Evolutionary conservation across 2,329 filamentous ascomycete species (phyloP).

Genomic region (Claviceps pazoutovae): DNA sequence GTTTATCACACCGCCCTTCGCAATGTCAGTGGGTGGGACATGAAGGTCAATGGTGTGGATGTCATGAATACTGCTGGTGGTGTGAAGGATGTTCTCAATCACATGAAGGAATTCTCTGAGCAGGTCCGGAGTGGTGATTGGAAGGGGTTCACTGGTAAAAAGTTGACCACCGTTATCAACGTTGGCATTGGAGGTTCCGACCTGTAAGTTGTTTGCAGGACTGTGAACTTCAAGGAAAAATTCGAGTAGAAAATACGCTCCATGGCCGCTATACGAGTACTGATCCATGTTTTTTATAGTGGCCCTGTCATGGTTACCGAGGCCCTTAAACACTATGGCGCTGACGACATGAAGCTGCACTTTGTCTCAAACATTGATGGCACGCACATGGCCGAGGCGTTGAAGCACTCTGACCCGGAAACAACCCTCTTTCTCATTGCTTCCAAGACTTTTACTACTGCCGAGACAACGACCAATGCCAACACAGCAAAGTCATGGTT

Average conservation of each 20-base stretch:
- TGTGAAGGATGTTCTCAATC: slow-evolving; percentile 79
- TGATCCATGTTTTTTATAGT: slow-evolving; percentile 27
- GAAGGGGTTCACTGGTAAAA: slow-evolving; percentile 96
- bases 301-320: slow-evolving; percentile 98
- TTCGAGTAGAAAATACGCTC: not conserved
- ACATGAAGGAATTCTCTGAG: slow-evolving; percentile 98
- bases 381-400: slow-evolving; percentile 90
- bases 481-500: slow-evolving; percentile 97
- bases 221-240: not conserved
- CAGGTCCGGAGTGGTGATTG: slow-evolving; percentile 87
- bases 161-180: slow-evolving; percentile 92
- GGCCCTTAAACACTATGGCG: slow-evolving; percentile 87
- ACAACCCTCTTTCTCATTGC: slow-evolving; percentile 98
- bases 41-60: slow-evolving; percentile 79
- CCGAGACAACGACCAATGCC: slow-evolving; percentile 92
- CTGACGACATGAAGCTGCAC: slow-evolving; percentile 75
- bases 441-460: slow-evolving; percentile 98
- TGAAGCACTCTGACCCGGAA: slow-evolving; percentile 80
- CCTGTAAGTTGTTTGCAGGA: slow-evolving; percentile 51
- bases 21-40: slow-evolving; percentile 71
- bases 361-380: slow-evolving; percentile 99
- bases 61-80: slow-evolving; percentile 82
- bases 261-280: not conserved
- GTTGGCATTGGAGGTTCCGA: slow-evolving; percentile 97
- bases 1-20: slow-evolving; percentile 92